Percentiles rank a stretch among this genome's conserved stretches.
phyloP scores from a whole-genome alignment of 108 stramenopile genomes.

The Cylindrotheca fusiformis region DNA sequence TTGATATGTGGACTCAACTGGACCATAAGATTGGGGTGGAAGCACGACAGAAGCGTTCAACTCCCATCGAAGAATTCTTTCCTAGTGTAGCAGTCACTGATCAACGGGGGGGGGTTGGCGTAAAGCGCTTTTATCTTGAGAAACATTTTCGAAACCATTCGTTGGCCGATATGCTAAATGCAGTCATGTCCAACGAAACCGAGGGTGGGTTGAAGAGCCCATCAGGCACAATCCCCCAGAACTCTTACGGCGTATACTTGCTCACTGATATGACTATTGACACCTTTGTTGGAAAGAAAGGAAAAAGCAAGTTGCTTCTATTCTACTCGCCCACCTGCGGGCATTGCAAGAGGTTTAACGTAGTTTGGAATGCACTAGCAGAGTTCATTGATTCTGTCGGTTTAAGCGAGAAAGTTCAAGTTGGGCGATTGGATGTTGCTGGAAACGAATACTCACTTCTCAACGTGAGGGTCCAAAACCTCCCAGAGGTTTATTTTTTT shows the following conservation, averaged over 20 bases:
- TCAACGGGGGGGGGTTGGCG: no score
- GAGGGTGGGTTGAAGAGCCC: no score
- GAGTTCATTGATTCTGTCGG: slow-evolving; percentile 44
- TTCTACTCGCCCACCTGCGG: slow-evolving; percentile 65
- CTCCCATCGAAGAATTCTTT: background rate
- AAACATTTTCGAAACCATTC: no score
- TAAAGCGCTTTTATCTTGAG: slow-evolving; percentile 19
- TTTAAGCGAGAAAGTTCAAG: slow-evolving; percentile 46
- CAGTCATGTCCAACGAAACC: no score
- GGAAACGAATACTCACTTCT: slow-evolving; percentile 2
- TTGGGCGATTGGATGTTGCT: slow-evolving; percentile 56
- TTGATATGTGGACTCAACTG: slow-evolving; percentile 67
- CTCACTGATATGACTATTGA: no score
- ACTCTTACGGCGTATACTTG: no score
- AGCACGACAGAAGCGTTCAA: background rate
- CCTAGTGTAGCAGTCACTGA: no score
- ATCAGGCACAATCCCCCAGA: no score
- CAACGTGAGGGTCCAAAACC: background rate
- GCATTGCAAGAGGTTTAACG: slow-evolving; percentile 75
- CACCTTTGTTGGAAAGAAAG: no score
- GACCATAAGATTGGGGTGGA: slow-evolving; percentile 26
- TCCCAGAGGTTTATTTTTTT: slow-evolving; percentile 8
- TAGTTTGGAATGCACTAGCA: slow-evolving; percentile 61
- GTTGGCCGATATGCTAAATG: no score
- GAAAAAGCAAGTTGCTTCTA: no score